phyloP scores from a whole-genome alignment of 306 rosid species.

The Styphnolobium japonicum region DNA sequence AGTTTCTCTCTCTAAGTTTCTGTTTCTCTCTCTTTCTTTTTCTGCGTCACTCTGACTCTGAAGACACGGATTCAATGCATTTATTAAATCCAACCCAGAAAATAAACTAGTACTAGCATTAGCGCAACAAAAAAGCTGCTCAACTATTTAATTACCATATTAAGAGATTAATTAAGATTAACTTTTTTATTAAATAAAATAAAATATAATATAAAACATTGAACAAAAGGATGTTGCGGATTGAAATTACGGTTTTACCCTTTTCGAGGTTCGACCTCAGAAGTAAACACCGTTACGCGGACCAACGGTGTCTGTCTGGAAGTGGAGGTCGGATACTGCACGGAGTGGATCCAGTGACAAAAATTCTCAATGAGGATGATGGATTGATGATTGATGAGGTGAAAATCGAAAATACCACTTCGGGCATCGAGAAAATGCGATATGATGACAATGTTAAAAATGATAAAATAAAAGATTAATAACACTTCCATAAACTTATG shows the following conservation, averaged over 20 bases:
- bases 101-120: background rate
- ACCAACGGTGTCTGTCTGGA: background rate
- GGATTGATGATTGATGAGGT: no score
- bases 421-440: no score
- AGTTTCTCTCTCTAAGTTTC: background rate
- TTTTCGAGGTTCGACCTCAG: background rate
- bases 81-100: constrained; percentile 50
- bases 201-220: no score
- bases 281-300: background rate
- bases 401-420: no score
- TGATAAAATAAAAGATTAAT: no score
- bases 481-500: no score
- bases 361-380: no score
- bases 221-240: no score
- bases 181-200: no score
- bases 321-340: background rate
- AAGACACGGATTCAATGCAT: constrained; percentile 43
- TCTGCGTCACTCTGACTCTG: constrained; percentile 23
- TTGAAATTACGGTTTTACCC: constrained; percentile 20
- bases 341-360: no score
- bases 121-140: background rate
- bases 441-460: no score
- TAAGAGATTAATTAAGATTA: background rate
- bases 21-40: constrained; percentile 18
- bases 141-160: background rate